phyloP scores from a whole-genome alignment of 192 early-diverging fungal species.

The Backusella tarrabulga region DNA sequence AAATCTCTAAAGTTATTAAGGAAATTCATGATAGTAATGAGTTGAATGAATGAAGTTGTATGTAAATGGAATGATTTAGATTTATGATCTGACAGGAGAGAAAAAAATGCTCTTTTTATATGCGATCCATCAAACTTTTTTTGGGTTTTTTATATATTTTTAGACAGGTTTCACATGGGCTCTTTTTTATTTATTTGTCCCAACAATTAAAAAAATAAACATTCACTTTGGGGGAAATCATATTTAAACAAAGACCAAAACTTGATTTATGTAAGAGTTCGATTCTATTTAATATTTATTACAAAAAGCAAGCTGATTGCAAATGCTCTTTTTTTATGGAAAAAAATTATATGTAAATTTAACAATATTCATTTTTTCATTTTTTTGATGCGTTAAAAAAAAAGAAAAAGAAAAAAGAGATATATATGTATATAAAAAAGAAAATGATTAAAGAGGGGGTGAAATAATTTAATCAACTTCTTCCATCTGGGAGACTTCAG shows the following conservation, averaged over 20 bases:
- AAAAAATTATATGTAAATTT: conserved; percentile 8
- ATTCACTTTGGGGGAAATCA: not conserved
- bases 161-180: not conserved
- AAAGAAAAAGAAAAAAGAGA: not conserved
- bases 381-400: conserved; percentile 3
- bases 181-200: not conserved
- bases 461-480: conserved; percentile 59
- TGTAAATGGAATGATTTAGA: not conserved
- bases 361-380: conserved; percentile 8
- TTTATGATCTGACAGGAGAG: not conserved
- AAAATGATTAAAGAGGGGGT: not conserved
- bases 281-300: conserved; percentile 9
- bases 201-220: not conserved
- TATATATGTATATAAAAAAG: not conserved
- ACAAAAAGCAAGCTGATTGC: not conserved
- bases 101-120: not conserved
- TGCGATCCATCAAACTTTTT: not conserved
- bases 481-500: conserved; percentile 65
- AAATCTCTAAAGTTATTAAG: not conserved
- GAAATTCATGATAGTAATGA: not conserved
- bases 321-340: not conserved
- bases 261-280: not conserved
- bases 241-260: not conserved
- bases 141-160: not conserved
- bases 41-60: not conserved